A percentile compares a stretch with the other conserved stretches of the same genome.
phyloP scores from a whole-genome alignment of 1,284 basidiomycete species.

The Irpex lacteus region DNA sequence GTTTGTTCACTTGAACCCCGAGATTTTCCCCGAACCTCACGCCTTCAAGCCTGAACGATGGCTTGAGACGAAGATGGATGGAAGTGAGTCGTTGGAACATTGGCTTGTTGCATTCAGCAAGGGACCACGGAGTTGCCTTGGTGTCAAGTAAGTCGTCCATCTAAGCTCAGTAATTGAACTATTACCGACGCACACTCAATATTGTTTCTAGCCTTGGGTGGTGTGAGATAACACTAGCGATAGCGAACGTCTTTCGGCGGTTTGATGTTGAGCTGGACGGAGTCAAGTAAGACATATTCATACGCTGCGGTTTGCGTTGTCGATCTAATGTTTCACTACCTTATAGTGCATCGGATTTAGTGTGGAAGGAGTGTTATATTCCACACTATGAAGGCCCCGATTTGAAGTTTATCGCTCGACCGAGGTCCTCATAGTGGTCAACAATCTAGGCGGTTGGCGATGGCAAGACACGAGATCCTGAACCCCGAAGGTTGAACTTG shows the following conservation, averaged over 20 bases:
- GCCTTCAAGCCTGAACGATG: constrained; percentile 36
- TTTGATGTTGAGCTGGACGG: constrained; percentile 31
- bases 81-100: constrained; percentile 15
- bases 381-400: constrained; percentile 21
- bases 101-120: constrained; percentile 22
- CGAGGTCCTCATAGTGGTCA: background rate
- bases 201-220: constrained; percentile 30
- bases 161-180: background rate
- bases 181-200: background rate
- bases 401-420: background rate
- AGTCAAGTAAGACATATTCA: constrained; percentile 24
- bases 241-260: constrained; percentile 34
- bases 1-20: constrained; percentile 21
- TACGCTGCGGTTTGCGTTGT: background rate
- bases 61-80: constrained; percentile 16
- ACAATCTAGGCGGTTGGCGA: background rate
- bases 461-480: too few relatives aligned
- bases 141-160: constrained; percentile 20
- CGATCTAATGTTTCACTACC: background rate
- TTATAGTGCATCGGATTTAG: constrained; percentile 8
- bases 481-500: too few relatives aligned
- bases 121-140: constrained; percentile 25
- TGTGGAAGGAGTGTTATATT: constrained; percentile 27
- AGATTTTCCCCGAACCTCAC: constrained; percentile 28
- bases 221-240: constrained; percentile 36